Conservation (phyloP, 2,329 filamentous ascomycete species). For the Neophaeococcomyces aloes region DNA sequence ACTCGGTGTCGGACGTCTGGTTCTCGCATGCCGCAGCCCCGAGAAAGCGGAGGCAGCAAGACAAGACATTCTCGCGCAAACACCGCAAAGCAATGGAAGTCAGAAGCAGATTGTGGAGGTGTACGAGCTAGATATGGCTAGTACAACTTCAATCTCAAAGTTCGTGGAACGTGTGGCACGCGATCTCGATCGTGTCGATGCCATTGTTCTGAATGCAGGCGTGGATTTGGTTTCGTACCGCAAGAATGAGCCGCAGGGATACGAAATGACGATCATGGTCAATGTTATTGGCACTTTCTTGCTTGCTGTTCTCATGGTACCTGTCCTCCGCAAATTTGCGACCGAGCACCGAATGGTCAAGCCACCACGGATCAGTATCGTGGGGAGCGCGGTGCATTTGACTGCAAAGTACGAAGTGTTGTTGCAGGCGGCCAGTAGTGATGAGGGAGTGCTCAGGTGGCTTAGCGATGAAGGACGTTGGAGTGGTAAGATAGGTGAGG, state of each 20-base stretch:
- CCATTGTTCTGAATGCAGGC: conserved; percentile 33
- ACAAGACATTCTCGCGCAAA: conserved; percentile 17
- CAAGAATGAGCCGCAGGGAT: conserved; percentile 27
- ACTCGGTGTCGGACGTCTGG: conserved; percentile 28
- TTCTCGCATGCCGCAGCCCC: conserved; percentile 25
- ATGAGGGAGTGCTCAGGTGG: conserved; percentile 4
- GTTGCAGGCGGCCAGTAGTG: neutral
- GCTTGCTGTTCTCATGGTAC: conserved; percentile 16
- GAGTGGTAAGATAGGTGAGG: conserved; percentile 2
- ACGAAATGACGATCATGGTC: conserved; percentile 39
- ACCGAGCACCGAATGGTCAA: conserved; percentile 14
- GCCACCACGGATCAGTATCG: conserved; percentile 3
- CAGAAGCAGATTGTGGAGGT: conserved; percentile 26
- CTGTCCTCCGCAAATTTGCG: conserved; percentile 13
- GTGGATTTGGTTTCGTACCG: conserved; percentile 29
- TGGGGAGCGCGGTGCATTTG: conserved; percentile 22
- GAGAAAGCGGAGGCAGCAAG: conserved; percentile 30
- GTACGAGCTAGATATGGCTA: conserved; percentile 32
- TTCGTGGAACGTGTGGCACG: conserved; percentile 26
- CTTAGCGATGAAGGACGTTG: conserved; percentile 9
- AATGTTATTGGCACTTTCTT: conserved; percentile 20
- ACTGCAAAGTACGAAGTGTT: conserved; percentile 7
- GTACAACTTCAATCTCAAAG: conserved; percentile 26
- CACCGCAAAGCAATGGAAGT: conserved; percentile 24
- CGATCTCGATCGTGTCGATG: conserved; percentile 27